Evolutionary conservation across 2,329 filamentous ascomycete species (phyloP), one percentile per base, ranked within the genome.

Genomic region (Venturia oleaginea): DNA sequence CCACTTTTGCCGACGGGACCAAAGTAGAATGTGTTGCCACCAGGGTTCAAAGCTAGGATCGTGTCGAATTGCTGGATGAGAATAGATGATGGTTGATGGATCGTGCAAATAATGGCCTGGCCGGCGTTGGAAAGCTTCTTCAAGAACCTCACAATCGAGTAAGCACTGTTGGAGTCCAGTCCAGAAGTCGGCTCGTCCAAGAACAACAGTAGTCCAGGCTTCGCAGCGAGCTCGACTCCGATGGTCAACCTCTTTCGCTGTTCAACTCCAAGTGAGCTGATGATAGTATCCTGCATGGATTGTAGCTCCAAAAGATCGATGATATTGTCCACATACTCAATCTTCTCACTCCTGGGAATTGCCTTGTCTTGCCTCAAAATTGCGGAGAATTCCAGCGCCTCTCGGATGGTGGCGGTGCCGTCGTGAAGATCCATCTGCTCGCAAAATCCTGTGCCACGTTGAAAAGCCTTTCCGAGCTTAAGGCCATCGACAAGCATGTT

Each of bases 171-270:
- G 0, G 80, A 82, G 70, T 89, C 86, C 3, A 89, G 80, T 59
- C 86, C 86, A 30, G 80, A 76, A 72, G 79, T 81, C 2, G 62
- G 85, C 69, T 86, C 84, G 61, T 87, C 84, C 10, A 87, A 76
- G 74, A 86, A 87, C 1, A 87, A 79, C 0, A 87, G 74, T 0
- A 87, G 77, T 66, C 81, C 81, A 0, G 88, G 88, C 71, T 88
- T 85, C 2, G 88, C 87, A 7, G 86, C 87, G 11, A 91, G 77
- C 71, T 91, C 88, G 2, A 90, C 88, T 65, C 86, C 88, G 63
- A 91, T 90, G 0, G 88, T 90, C 2, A 90, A 77, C 64, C 87
- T 80, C 75, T 91, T 91, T 69, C 85, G 82, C 73, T 89, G 84
- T 73, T 90, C 87, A 8, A 90, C 86, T 3, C 85, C 84, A 13